Base-by-base conservation (phyloP, 129 eudicot species). In the Centrapalus pauciflorus region DNA sequence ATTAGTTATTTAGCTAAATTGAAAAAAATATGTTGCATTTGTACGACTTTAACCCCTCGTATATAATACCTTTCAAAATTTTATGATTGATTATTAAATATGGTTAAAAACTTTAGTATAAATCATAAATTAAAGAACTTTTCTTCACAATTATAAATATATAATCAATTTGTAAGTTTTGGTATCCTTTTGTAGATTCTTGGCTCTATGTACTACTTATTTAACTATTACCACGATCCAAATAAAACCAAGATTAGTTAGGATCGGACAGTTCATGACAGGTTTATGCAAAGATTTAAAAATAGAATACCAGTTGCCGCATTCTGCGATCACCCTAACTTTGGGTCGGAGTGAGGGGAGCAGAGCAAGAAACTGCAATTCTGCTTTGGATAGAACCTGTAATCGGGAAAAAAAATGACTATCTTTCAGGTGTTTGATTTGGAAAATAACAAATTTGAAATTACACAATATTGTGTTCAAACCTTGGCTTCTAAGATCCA, bases 401-500 rank as follows among this genome's bases (percentile, higher is more conserved):
- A 68, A 23, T n/a, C 9, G 16, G 19, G 10, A 61, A 49, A 30
- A 59, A 63, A 64, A 67, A 7, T 55, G n/a, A n/a, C n/a, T n/a
- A n/a, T 40, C 26, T 20, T 20, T 32, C n/a, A n/a, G 3, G 7
- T 73, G 49, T 11, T 64, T 6, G 1, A 37, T 37, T 19, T 40
- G 8, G 13, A 43, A 43, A 6, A 21, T 11, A 23, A 5, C 26
- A 61, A 33, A 34, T 8, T 7, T 14, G 26, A 64, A 7, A 21
- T 70, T 33, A 26, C 43, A 16, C 4, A 64, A 33, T 2, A 50
- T 41, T 67, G 61, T 20, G 60, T 23, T 57, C 55, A 33, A 45
- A 86, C 97, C 97, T 90, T 90, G 45, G 97, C 97, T 80, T 90
- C 97, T 64, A 82, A 64, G 23, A 90, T 63, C 90, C 87, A 87